phyloP scores from a whole-genome alignment of 345 rosid genomes.

The Brassica juncea region DNA sequence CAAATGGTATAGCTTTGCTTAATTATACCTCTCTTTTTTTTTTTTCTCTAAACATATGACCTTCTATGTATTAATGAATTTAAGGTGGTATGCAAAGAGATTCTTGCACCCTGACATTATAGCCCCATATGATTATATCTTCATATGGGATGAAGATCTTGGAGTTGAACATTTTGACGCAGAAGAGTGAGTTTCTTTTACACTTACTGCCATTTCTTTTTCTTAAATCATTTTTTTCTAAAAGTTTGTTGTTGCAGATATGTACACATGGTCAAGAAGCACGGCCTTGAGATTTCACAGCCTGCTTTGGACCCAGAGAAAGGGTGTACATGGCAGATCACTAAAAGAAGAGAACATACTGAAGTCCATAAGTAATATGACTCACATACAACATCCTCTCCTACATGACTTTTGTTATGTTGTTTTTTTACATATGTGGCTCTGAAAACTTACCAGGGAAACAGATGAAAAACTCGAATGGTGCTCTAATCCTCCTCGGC shows the following conservation, averaged over 20 bases:
- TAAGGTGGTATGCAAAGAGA: slow-evolving; percentile 95
- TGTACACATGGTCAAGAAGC: slow-evolving; percentile 69
- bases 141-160: slow-evolving; percentile 97
- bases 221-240: neutral
- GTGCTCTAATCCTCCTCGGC: slow-evolving; percentile 76
- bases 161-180: slow-evolving; percentile 81
- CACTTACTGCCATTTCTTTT: neutral
- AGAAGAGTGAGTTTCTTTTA: slow-evolving; percentile 54
- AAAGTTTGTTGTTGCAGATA: slow-evolving; percentile 49
- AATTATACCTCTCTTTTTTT: too few relatives aligned
- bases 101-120: slow-evolving; percentile 92
- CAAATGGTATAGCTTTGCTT: slow-evolving; percentile 57
- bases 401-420: neutral
- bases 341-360: slow-evolving; percentile 72
- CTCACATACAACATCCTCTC: neutral
- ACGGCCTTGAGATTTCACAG: slow-evolving; percentile 45
- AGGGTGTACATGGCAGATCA: slow-evolving; percentile 88
- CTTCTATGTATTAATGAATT: slow-evolving; percentile 13
- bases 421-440: neutral
- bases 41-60: neutral
- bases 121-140: slow-evolving; percentile 77
- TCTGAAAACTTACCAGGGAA: slow-evolving; percentile 46
- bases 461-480: slow-evolving; percentile 76
- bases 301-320: slow-evolving; percentile 71
- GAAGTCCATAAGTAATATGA: slow-evolving; percentile 67